Evolutionary conservation across 139 green algal genomes (phyloP), one percentile per base, ranked within the genome.

Genomic region (Microglena sp.): DNA sequence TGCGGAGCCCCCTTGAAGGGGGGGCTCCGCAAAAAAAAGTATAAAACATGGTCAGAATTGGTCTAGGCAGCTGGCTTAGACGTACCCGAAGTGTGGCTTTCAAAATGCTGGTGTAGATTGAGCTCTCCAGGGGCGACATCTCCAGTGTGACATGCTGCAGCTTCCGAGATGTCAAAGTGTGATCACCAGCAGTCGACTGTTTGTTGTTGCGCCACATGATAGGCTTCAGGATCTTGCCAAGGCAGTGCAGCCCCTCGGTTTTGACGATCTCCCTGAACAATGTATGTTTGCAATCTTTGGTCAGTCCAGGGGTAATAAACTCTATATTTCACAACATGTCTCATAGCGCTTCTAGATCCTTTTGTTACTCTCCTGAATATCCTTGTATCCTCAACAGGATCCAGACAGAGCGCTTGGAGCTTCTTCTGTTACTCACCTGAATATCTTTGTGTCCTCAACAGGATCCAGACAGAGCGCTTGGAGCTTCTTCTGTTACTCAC

Each of bases 161-260:
- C 28, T 67, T 24, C 64, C 85, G 71, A 2, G 57, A 68, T 1
- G 86, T 85, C 63, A 92, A 78, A 5, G 62, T 59, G 55, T 80
- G 68, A 46, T 88, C 85, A 18, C 64, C 36, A 21, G 44, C 67
- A 33, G 74, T 69, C 5, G 71, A 73, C 2, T 59, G 68, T 62
- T 90, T 90, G 63, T 64, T 81, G 71, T 75, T 86, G 54, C 86
- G 75, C 66, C 86, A 92, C 82, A 89, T 89, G 57, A 92, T 58
- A n/a, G 80, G 82, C 64, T 70, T 55, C 64, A 92, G 60, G 66
- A 83, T 66, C 15, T 61, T 45, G 4, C 34, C 56, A 59, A 91
- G 77, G 8, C 76, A 76, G 8, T 53, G 34, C 7, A 55, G 72
- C 2, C 55, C 33, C 36, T 74, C 69, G n/a, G n/a, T n/a, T n/a